A percentile compares a stretch with the other conserved stretches of the same genome.
Conservation (phyloP, 2,329 filamentous ascomycete genomes). For the Trichoderma asperellum region DNA sequence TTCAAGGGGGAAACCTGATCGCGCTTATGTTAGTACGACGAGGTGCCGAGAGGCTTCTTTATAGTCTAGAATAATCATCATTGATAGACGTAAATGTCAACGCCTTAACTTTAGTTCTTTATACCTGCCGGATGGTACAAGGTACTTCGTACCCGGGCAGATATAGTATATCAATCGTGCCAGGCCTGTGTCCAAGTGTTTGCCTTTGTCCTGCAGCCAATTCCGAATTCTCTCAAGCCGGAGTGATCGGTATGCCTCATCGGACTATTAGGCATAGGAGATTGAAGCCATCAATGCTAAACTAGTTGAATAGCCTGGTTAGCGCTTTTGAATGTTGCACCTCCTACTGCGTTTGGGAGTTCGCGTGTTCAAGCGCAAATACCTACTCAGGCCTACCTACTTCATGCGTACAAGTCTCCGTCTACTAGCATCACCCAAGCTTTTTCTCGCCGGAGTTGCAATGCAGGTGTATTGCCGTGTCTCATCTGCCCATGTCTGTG, state of each 20-base stretch:
- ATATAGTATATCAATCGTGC: neutral
- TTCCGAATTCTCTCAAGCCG: neutral
- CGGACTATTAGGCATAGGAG: neutral
- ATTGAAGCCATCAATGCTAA: neutral
- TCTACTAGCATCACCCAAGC: neutral
- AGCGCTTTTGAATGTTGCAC: neutral
- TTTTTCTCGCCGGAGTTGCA: conserved; percentile 3
- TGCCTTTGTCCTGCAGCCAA: neutral
- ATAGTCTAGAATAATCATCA: neutral
- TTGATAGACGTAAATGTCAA: neutral
- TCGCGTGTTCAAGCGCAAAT: neutral
- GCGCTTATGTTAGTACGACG: neutral
- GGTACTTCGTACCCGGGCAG: neutral
- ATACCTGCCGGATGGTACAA: neutral
- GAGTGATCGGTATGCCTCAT: neutral
- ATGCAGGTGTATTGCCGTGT: neutral
- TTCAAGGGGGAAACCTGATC: neutral
- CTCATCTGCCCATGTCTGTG: neutral
- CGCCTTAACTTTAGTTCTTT: neutral
- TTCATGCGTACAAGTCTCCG: conserved; percentile 15
- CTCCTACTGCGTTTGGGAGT: conserved; percentile 4
- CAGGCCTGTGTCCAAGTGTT: neutral
- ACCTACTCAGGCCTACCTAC: conserved; percentile 9
- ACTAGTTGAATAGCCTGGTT: neutral
- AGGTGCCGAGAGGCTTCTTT: conserved; percentile 4